phyloP scores from a whole-genome alignment of 78 protist species.

The Protostelium mycophagum region DNA sequence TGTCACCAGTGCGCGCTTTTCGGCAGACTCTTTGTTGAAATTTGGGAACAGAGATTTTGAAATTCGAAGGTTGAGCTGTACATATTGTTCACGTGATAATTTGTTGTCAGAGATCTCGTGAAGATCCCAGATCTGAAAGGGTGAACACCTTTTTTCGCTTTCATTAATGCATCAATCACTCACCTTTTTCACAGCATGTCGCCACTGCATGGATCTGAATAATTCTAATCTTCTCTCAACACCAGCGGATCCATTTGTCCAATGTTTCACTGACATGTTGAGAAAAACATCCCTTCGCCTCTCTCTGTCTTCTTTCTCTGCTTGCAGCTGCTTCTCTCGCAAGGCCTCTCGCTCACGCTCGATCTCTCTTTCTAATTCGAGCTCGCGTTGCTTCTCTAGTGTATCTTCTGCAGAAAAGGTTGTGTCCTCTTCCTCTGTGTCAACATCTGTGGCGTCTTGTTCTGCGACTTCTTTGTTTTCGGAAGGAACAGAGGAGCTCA shows the following conservation, averaged over 20 bases:
- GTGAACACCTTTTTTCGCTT: neutral
- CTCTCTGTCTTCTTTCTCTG: neutral
- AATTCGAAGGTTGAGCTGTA: neutral
- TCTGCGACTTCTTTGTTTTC: no score
- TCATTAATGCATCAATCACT: neutral
- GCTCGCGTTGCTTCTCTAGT: neutral
- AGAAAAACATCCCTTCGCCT: neutral
- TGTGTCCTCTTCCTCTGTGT: no score
- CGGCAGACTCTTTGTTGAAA: neutral
- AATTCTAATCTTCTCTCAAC: neutral
- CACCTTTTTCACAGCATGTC: neutral
- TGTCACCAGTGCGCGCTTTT: neutral
- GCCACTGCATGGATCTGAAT: neutral
- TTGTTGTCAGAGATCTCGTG: neutral
- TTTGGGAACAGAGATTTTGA: neutral
- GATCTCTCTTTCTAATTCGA: neutral
- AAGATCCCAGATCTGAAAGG: neutral
- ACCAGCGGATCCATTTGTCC: neutral
- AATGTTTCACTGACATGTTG: neutral
- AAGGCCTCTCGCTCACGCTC: neutral
- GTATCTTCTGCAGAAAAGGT: neutral
- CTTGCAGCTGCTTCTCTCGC: neutral
- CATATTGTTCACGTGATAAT: neutral
- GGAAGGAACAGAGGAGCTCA: no score
- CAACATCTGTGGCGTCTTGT: no score